Evolutionary conservation across 2,329 filamentous ascomycete genomes (phyloP), one percentile per base, ranked within the genome.

Genomic region (Fusarium sp.): DNA sequence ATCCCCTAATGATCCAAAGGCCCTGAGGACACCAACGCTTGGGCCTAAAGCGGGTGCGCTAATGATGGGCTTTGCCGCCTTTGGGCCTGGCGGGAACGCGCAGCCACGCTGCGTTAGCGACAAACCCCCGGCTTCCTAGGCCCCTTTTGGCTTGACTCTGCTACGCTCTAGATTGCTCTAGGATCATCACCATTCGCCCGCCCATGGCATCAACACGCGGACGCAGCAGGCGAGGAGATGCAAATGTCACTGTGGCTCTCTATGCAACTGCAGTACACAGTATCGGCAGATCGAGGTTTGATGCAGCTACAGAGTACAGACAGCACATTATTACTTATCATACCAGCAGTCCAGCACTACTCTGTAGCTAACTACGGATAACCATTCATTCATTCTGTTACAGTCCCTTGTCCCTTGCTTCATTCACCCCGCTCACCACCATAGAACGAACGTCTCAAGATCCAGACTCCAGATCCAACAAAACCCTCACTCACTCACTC

Each of bases 1-100:
- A 25, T 25, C 31, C 9, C 27, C 9, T 13, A 29, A 29, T 13
- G 11, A 29, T 13, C 9, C 27, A 29, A 29, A 29, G 23, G 50
- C 27, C 39, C 19, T 53, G 47, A 19, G 19, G 19, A 19, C 4
- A 32, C 45, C 51, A 42, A 57, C 63, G 65, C 66, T 68, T 67
- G 63, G 63, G 57, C 62, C 59, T 11, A 41, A 67, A 64, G 52
- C 66, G 66, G 66, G 64, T 62, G 64, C 51, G 58, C 66, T 69
- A 69, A 29, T 33, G 10, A 33, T 23, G 35, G 51, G 29, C 62
- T 68, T 68, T 68, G 62, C 50, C 65, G 65, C 45, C 52, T 69
- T 49, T 62, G 55, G 41, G 66, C 41, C 39, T 67, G 61, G 66
- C 53, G 63, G 42, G 50, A 63, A 32, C 53, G 29, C 33, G 46